Base-by-base conservation (phyloP, 148 eudicot species). In the Rhododendron ovatum region DNA sequence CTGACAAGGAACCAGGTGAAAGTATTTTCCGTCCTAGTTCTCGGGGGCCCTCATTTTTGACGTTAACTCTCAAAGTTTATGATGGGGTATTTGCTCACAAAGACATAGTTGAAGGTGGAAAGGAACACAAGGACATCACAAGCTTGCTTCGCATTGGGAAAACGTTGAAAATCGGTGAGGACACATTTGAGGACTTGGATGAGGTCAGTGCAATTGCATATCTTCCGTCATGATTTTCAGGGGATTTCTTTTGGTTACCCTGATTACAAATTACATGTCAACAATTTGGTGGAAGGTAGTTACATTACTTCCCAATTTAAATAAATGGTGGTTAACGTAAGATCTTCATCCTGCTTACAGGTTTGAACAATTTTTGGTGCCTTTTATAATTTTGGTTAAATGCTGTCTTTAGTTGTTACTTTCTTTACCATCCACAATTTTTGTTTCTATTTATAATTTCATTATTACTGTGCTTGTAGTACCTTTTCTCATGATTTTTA, bases 11-110 rank as follows among this genome's bases (percentile, higher is more conserved):
- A 53, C 95, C 97, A 45, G 99, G 99, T 85, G 98, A 95, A 88
- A 95, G 97, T 88, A 87, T 94, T 85, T 84, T 95, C 39, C 98
- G 99, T 83, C 98, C 99, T 67, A 95, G 98, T 89, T 94, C 96
- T 90, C 98, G 96, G 82, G 99, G 98, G 76, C 96, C 96, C 47
- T 92, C 96, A 39, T 92, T 83, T 89, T 89, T 98, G 89, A 98
- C 99, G 2, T 86, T 98, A 91, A 94, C 99, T 43, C 89, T 95
- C 73, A 95, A 98, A 90, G 91, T 95, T 65, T 94, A 93, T 90
- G 96, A 98, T 86, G 98, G 95, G 39, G 95, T 98, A 35, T 98
- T 89, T 90, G 98, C 99, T 81, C 95, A 97, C 92, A 95, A 95
- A 87, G 98, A 95, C 86, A 95, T 98, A 74, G 78, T 87, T 81